Evolutionary conservation across 1,139 yeast species (phyloP), one percentile per base, ranked within the genome.

Genomic region (Sugiyamaella neomexicana): DNA sequence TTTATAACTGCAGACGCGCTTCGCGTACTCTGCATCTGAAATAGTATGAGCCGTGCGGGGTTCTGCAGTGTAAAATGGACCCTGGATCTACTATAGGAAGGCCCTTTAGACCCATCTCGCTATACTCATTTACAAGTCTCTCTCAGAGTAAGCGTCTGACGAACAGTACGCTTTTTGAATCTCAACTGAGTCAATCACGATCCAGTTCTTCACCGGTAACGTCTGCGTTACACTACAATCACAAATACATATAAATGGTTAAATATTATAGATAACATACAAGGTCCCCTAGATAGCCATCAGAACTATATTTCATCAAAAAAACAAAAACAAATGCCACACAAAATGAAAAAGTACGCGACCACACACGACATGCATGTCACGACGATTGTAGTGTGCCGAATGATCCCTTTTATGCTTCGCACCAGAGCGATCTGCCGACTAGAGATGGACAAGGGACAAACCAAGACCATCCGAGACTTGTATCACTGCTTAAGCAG

Each of bases 401-500:
- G 25, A 20, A 20, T 20, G 25, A 20, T 20, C 25, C 5, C 25
- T 5, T 3, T 20, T 20, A n/a, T 20, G 25, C 25, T 20, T 20
- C 25, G 5, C 25, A 39, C 23, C 10, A 39, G 27, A 39, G 20
- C 29, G 20, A n/a, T n/a, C n/a, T n/a, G n/a, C n/a, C n/a, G n/a
- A n/a, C n/a, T n/a, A n/a, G n/a, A n/a, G n/a, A n/a, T n/a, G n/a
- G n/a, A n/a, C n/a, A n/a, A n/a, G n/a, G n/a, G n/a, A n/a, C n/a
- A n/a, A n/a, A n/a, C n/a, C n/a, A n/a, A n/a, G n/a, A 39, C 13
- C 17, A n/a, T 15, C 16, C 29, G 36, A 36, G 16, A 32, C n/a
- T n/a, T n/a, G n/a, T 29, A 41, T n/a, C 13, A 17, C 20, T 17
- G 23, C n/a, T 29, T 27, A 49, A 27, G 52, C 46, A 34, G 52